phyloP scores from a whole-genome alignment of 179 eudicot species.

The Nepenthes alata region DNA sequence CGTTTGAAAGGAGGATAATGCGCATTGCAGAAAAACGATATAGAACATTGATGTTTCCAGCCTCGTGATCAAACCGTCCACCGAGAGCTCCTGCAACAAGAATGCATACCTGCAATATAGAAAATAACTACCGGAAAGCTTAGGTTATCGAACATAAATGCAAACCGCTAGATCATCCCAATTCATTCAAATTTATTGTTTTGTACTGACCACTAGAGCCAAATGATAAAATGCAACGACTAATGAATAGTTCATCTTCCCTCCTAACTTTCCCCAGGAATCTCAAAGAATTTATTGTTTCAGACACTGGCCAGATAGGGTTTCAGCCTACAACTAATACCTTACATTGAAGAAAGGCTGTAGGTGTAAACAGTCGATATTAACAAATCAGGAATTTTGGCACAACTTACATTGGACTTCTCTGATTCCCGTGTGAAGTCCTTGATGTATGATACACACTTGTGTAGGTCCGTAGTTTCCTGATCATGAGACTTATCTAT shows the following conservation, averaged over 20 bases:
- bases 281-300: too few relatives aligned
- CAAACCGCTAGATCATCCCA: neutral
- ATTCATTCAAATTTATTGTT: too few relatives aligned
- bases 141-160: neutral
- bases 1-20: conserved; percentile 70
- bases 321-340: too few relatives aligned
- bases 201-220: neutral
- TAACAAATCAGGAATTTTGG: neutral
- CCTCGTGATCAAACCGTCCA: conserved; percentile 92
- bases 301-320: too few relatives aligned
- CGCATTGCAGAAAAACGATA: conserved; percentile 51
- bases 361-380: neutral
- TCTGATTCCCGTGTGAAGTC: conserved; percentile 32
- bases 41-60: conserved; percentile 77
- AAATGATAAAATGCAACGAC: too few relatives aligned
- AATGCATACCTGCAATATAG: conserved; percentile 49
- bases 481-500: conserved; percentile 76
- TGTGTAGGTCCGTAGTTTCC: conserved; percentile 86
- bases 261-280: too few relatives aligned
- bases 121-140: neutral
- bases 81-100: conserved; percentile 89
- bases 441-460: conserved; percentile 51
- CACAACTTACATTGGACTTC: conserved; percentile 47
- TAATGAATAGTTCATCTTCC: too few relatives aligned
- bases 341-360: too few relatives aligned